phyloP scores from a whole-genome alignment of 73 alveolate species.

The Paramecium sonneborni region DNA sequence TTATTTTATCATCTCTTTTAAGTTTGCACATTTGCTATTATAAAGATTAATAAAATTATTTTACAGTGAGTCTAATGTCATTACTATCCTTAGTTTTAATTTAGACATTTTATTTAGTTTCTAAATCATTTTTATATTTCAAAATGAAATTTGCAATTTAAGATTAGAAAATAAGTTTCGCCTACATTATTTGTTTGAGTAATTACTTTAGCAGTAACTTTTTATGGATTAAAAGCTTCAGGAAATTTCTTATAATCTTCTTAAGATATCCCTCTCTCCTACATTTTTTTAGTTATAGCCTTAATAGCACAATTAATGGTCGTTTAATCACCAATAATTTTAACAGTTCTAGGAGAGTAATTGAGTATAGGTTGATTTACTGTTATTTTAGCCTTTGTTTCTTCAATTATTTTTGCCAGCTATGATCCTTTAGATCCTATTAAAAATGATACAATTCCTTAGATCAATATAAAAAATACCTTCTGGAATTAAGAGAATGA shows the following conservation, averaged over 20 bases:
- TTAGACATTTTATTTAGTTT: background rate
- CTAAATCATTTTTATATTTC: background rate
- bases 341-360: constrained; percentile 45
- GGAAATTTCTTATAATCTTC: constrained; percentile 31
- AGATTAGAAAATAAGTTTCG: background rate
- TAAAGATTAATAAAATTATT: background rate
- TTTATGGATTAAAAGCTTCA: constrained; percentile 31
- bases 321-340: background rate
- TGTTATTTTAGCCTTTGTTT: background rate
- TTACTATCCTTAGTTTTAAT: background rate
- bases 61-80: background rate
- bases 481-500: constrained; percentile 37
- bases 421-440: constrained; percentile 45
- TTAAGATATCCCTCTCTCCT: constrained; percentile 4
- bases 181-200: background rate
- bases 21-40: background rate
- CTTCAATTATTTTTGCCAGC: background rate
- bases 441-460: constrained; percentile 52
- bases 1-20: constrained; percentile 5
- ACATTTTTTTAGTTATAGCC: constrained; percentile 33
- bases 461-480: background rate
- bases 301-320: background rate
- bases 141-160: background rate
- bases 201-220: background rate
- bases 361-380: constrained; percentile 37